These are phyloP conservation scores for Suillus subluteus DNA, from an alignment of 768 basidiomycete species.

Conservation along the genomic window DNA sequence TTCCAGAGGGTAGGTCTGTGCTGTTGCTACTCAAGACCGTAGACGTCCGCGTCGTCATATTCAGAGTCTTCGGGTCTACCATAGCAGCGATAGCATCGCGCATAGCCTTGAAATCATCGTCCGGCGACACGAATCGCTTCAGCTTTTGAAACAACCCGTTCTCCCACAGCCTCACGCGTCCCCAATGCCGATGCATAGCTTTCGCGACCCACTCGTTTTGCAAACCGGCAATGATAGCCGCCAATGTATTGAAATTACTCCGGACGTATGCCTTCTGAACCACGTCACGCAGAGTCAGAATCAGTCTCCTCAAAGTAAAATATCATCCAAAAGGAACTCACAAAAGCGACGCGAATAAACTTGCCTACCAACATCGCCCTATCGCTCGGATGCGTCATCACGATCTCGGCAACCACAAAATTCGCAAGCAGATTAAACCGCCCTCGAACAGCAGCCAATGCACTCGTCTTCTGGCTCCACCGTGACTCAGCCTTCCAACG, in stretches of 20 bases:
- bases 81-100: slow-evolving; percentile 66
- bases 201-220: slow-evolving; percentile 67
- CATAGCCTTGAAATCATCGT: slow-evolving; percentile 76
- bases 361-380: slow-evolving; percentile 70
- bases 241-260: slow-evolving; percentile 78
- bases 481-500: slow-evolving; percentile 66
- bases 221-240: slow-evolving; percentile 80
- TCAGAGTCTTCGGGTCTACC: slow-evolving; percentile 65
- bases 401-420: slow-evolving; percentile 81
- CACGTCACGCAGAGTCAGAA: background rate
- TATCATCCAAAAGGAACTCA: slow-evolving; percentile 40
- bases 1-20: slow-evolving; percentile 43
- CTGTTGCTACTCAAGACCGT: slow-evolving; percentile 53
- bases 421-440: slow-evolving; percentile 85
- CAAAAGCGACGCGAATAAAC: slow-evolving; percentile 87
- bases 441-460: slow-evolving; percentile 73
- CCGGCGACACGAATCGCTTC: slow-evolving; percentile 61
- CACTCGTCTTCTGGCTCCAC: slow-evolving; percentile 64
- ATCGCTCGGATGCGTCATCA: slow-evolving; percentile 69
- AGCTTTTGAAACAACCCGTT: slow-evolving; percentile 74
- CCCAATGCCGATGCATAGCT: slow-evolving; percentile 71
- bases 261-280: slow-evolving; percentile 77
- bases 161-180: slow-evolving; percentile 70
- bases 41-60: slow-evolving; percentile 54
- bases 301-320: background rate